Evolutionary conservation across 1,284 basidiomycete species (phyloP), one percentile per base, ranked within the genome.

Genomic region (Ganoderma sinense): DNA sequence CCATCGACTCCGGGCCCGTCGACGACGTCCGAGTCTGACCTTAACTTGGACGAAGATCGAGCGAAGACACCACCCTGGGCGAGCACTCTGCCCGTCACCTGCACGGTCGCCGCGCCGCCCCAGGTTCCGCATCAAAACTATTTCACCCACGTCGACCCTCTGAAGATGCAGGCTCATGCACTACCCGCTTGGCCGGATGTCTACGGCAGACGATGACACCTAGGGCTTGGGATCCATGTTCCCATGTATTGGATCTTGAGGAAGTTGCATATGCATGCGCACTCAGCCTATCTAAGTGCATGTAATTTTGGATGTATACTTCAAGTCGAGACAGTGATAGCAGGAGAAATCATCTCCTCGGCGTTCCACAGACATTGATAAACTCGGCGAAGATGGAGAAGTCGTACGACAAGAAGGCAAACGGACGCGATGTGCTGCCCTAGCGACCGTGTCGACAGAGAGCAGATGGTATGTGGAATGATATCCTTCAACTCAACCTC

Each of bases 91-190:
- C 67, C 67, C 6, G 67, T 68, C 11, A 48, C 55, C 7, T 64
- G 62, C 36, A 68, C 62, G 4, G 55, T 68, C 11, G 67, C 29
- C 5, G 33, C 62, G 3, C 67, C 67, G 4, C 67, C 67, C 5
- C 56, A 64, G 55, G 23, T 68, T 10, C 39, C 67, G 1, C 41
- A 43, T 1, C 5, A 59, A 10, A 43, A 63, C 3, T 68, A 64
- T 56, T 64, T 68, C 43, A 60, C 20, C 18, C 67, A 68, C 43
- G 62, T 68, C 33, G 56, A 68, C 51, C 67, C 67, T 0, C 33
- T 48, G 20, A 56, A 20, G 16, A 58, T 63, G 53, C 62, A 31
- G 1, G 40, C 3, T 2, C 41, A 62, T 36, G 40, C 61, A 6
- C 29, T 67, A 11, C 66, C 66, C 5, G 53, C n/a, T 2, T 67